A percentile compares a stretch with the other conserved stretches of the same genome.
Evolutionary conservation across 768 basidiomycete species (phyloP).

Genomic region (Boletus sensibilis): DNA sequence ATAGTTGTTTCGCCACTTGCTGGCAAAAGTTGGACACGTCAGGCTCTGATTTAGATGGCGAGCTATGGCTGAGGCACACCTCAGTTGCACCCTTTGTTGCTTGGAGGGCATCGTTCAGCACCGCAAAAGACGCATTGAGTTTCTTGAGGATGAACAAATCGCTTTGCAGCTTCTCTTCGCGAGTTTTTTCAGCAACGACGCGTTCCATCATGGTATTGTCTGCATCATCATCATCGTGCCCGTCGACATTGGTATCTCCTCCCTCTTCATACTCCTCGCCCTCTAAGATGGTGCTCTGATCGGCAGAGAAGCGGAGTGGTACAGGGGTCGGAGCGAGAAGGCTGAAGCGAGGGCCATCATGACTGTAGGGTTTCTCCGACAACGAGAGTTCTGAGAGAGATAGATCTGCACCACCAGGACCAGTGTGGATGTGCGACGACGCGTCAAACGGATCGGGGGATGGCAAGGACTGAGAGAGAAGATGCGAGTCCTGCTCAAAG

Average conservation of each 20-base stretch:
- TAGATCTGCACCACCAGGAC: constrained; percentile 48
- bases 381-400: constrained; percentile 58
- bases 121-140: constrained; percentile 65
- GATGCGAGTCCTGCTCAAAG: constrained; percentile 33
- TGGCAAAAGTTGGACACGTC: constrained; percentile 24
- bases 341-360: constrained; percentile 34
- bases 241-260: constrained; percentile 8
- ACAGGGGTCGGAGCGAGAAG: constrained; percentile 32
- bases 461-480: constrained; percentile 49
- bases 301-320: constrained; percentile 13
- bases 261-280: constrained; percentile 22
- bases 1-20: constrained; percentile 66
- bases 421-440: constrained; percentile 36
- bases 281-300: constrained; percentile 28
- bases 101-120: constrained; percentile 65
- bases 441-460: constrained; percentile 32
- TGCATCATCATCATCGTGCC: constrained; percentile 16
- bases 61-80: constrained; percentile 38
- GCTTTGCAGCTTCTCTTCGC: constrained; percentile 73
- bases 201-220: constrained; percentile 28
- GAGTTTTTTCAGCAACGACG: constrained; percentile 33
- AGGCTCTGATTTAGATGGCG: neutral
- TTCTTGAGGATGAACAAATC: constrained; percentile 73
- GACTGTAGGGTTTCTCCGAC: constrained; percentile 31
- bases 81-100: constrained; percentile 68